These are phyloP conservation scores for Phoma sp. DNA, from an alignment of 2,329 filamentous ascomycete species.

Conservation along the genomic window DNA sequence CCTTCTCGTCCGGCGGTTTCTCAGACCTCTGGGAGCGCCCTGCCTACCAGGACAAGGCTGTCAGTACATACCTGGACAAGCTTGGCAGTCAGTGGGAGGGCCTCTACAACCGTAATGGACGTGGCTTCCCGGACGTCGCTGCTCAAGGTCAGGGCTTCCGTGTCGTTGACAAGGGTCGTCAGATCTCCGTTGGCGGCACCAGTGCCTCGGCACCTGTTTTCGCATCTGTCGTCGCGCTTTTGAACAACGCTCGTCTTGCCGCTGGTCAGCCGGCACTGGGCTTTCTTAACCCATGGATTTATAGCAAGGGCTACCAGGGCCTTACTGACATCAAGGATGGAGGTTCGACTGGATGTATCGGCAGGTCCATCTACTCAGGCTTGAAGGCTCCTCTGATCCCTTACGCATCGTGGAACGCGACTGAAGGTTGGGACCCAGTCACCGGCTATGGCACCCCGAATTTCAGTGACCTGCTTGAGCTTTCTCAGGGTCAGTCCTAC, in stretches of 20 bases:
- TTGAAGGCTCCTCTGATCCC: constrained; percentile 49
- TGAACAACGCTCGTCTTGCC: constrained; percentile 49
- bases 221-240: constrained; percentile 45
- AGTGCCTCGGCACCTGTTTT: constrained; percentile 49
- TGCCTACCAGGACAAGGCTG: constrained; percentile 51
- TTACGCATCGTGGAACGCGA: constrained; percentile 60
- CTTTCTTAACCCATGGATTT: constrained; percentile 52
- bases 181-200: constrained; percentile 46
- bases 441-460: constrained; percentile 53
- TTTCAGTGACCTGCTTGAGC: constrained; percentile 42
- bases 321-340: constrained; percentile 59
- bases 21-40: constrained; percentile 53
- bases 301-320: constrained; percentile 51
- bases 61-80: constrained; percentile 48
- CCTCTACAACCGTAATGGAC: constrained; percentile 52
- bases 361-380: constrained; percentile 47
- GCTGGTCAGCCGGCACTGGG: constrained; percentile 45
- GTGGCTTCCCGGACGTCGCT: constrained; percentile 55
- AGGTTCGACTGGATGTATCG: constrained; percentile 55
- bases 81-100: constrained; percentile 50
- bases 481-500: constrained; percentile 28
- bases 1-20: constrained; percentile 55
- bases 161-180: constrained; percentile 43
- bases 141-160: constrained; percentile 47
- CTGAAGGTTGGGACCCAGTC: constrained; percentile 58